Percentiles rank a stretch among this genome's conserved stretches.
Evolutionary conservation across 2,329 filamentous ascomycete genomes (phyloP).

Genomic region (Aspergillus sp.): DNA sequence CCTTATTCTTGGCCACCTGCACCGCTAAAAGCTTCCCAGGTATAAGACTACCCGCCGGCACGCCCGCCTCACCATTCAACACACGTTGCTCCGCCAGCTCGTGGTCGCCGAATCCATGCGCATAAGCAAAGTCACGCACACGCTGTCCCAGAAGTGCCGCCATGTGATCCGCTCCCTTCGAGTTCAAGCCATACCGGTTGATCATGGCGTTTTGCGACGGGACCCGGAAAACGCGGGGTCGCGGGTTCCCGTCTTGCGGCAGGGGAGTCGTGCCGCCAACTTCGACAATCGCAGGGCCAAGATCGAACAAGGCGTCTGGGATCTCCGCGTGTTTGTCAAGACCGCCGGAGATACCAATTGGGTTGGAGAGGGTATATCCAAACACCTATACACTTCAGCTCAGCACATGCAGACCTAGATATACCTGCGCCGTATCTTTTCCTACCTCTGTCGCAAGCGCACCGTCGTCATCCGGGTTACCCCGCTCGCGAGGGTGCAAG

Average conservation of each 20-base stretch:
- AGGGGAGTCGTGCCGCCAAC: slow-evolving; percentile 82
- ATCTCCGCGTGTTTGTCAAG: slow-evolving; percentile 92
- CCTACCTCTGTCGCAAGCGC: slow-evolving; percentile 46
- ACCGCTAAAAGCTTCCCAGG: slow-evolving; percentile 74
- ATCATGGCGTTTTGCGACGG: slow-evolving; percentile 78
- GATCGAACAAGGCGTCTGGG: slow-evolving; percentile 70
- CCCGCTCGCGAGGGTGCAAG: slow-evolving; percentile 74
- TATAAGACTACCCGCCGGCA: slow-evolving; percentile 73
- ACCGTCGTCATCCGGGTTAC: slow-evolving; percentile 47
- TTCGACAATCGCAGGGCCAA: slow-evolving; percentile 82
- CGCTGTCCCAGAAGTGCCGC: slow-evolving; percentile 69
- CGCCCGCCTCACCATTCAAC: slow-evolving; percentile 64
- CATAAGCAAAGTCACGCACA: slow-evolving; percentile 66
- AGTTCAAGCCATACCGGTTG: slow-evolving; percentile 94
- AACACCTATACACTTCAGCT: slow-evolving; percentile 50
- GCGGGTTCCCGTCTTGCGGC: slow-evolving; percentile 82
- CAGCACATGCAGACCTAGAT: slow-evolving; percentile 1
- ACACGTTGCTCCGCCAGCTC: slow-evolving; percentile 61
- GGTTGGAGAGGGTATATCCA: slow-evolving; percentile 68
- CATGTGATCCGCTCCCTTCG: slow-evolving; percentile 77
- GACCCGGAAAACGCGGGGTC: slow-evolving; percentile 79
- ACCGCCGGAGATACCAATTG: slow-evolving; percentile 88
- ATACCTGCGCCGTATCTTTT: neutral
- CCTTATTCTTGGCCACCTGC: slow-evolving; percentile 95
- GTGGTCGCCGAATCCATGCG: slow-evolving; percentile 56